These are phyloP conservation scores for Brassica hybrid DNA, from an alignment of 441 rosid genomes.

Conservation along the genomic window DNA sequence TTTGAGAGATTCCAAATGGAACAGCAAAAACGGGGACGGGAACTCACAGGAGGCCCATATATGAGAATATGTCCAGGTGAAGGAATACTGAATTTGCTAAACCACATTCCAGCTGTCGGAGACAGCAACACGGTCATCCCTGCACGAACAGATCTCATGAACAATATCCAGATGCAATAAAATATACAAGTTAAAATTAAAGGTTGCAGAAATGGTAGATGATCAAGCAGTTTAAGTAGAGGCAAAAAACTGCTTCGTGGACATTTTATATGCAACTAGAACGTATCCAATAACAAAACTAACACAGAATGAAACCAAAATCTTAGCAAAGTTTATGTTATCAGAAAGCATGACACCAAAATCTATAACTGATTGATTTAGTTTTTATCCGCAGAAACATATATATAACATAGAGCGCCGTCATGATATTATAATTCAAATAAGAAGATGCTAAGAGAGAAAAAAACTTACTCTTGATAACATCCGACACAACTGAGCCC, in stretches of 20 bases:
- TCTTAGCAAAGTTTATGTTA: neutral
- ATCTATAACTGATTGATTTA: neutral
- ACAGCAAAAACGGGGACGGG: slow-evolving; percentile 28
- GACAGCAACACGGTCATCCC: slow-evolving; percentile 78
- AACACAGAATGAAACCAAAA: slow-evolving; percentile 8
- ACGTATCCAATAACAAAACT: slow-evolving; percentile 7
- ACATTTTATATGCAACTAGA: slow-evolving; percentile 26
- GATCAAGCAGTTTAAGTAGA: slow-evolving; percentile 3
- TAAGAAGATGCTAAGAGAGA: slow-evolving; percentile 35
- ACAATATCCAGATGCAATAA: slow-evolving; percentile 18
- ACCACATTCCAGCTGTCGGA: slow-evolving; percentile 77
- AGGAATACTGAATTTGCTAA: slow-evolving; percentile 68
- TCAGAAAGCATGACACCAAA: slow-evolving; percentile 11
- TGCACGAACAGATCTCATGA: slow-evolving; percentile 46
- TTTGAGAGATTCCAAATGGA: slow-evolving; percentile 9
- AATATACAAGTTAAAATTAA: slow-evolving; percentile 17
- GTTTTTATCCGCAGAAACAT: neutral
- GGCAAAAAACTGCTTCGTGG: neutral
- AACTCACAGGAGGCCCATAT: slow-evolving; percentile 94
- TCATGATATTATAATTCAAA: slow-evolving; percentile 19
- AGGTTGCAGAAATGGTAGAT: no score
- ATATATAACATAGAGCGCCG: neutral
- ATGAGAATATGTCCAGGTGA: slow-evolving; percentile 95
- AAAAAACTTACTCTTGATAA: slow-evolving; percentile 81
- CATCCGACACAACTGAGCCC: slow-evolving; percentile 68